Conservation (phyloP, 495 filamentous ascomycete genomes). For the Podospora tetraspora region DNA sequence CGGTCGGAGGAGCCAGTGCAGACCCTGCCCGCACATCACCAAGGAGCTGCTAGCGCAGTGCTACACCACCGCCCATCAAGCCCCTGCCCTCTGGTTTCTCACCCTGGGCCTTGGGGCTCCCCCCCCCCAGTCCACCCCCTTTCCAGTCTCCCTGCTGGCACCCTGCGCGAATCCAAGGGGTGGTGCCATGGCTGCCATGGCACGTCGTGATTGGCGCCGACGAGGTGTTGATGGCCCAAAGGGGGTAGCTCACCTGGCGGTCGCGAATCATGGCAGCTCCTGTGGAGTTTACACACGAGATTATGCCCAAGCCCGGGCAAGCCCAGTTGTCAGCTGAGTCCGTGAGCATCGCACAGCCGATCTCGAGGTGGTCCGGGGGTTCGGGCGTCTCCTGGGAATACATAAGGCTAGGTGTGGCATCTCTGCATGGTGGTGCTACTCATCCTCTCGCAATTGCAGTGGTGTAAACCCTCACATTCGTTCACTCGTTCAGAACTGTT, state of each 20-base stretch:
- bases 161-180: background rate
- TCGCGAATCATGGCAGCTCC: background rate
- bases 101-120: background rate
- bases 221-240: background rate
- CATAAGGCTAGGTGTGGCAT: background rate
- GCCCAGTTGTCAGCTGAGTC: slow-evolving; percentile 8
- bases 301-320: background rate
- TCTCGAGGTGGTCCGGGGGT: slow-evolving; percentile 1
- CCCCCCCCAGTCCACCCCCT: background rate
- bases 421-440: background rate
- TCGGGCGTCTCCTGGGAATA: background rate
- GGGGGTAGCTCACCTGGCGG: background rate
- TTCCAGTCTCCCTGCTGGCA: background rate
- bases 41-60: background rate
- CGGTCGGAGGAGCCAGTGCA: background rate
- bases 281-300: background rate
- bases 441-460: background rate
- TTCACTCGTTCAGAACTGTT: background rate
- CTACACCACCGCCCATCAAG: background rate
- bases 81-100: background rate
- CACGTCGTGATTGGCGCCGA: slow-evolving; percentile 5
- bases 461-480: background rate
- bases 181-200: slow-evolving; percentile 4
- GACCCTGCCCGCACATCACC: background rate
- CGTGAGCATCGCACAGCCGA: slow-evolving; percentile 8